Evolutionary conservation across 129 eudicot species (phyloP), one percentile per base, ranked within the genome.

Genomic region (Arctium minus): DNA sequence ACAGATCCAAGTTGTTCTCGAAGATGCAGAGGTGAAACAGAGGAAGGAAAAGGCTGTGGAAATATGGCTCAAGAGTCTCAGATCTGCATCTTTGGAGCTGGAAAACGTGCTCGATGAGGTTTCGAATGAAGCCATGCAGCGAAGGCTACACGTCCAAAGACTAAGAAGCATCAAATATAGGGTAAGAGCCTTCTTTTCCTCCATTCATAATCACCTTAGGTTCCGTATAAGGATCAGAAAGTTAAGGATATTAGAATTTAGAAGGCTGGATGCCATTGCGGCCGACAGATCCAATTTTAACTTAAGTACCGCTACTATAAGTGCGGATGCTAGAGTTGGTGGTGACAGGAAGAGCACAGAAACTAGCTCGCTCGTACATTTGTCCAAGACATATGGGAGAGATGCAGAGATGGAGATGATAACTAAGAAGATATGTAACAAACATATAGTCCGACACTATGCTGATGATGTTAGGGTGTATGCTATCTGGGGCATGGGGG

Each of bases 61-160:
- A n/a, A 50, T 29, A 37, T 81, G 84, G 84, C 73, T 81, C 15
- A 40, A 53, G 36, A 73, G 62, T 27, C 84, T 80, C 22, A 80
- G 50, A 72, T 72, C 82, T 5, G 29, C 74, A 79, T 64, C 74
- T 64, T 37, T 78, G 74, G 38, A 64, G 62, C 27, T 78, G 2
- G 81, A 79, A 65, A 67, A 67, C 48, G 40, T 79, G 74, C 13
- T 79, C 7, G 74, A 79, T 10, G 74, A 79, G 30, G 35, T 79
- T 64, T 69, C 82, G 1, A 68, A 67, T 79, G 76, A 70, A 69
- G 82, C 68, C 42, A 6, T 79, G 75, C 42, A 69, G 27, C 68
- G 17, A 79, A 72, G 39, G 73, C 69, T 69, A 31, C 44, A 7
- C 38, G 17, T 33, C 53, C 13, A 69, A n/a, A n/a, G n/a, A n/a